Evolutionary conservation across 2,329 filamentous ascomycete species (phyloP).

Genomic region (Ophiostoma novo-ulmi): DNA sequence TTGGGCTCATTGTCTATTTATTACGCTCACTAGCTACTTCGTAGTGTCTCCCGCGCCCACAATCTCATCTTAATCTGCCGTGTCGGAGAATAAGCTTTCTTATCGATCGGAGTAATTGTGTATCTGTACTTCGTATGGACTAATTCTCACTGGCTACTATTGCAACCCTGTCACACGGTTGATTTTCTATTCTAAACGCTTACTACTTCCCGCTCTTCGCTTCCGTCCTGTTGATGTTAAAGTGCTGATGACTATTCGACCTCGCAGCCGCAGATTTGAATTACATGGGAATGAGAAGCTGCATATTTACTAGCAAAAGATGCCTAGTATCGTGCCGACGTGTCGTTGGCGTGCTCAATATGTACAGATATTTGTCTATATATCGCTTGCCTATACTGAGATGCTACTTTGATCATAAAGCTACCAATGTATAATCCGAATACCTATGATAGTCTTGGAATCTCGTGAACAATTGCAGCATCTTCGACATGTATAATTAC

Average conservation of each 20-base stretch:
- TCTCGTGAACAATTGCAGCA: background rate
- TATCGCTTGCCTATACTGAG: background rate
- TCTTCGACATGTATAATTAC: background rate
- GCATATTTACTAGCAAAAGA: too few species aligned
- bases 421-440: background rate
- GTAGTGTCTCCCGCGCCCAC: background rate
- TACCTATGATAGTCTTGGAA: background rate
- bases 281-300: too few species aligned
- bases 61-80: background rate
- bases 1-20: too few species aligned
- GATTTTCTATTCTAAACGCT: too few species aligned
- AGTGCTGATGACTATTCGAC: too few species aligned
- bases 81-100: conserved; percentile 5
- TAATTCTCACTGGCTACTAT: background rate
- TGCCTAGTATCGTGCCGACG: too few species aligned
- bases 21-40: too few species aligned
- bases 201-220: too few species aligned
- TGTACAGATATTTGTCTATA: background rate
- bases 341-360: background rate
- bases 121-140: background rate
- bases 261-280: too few species aligned
- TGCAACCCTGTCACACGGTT: background rate
- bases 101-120: conserved; percentile 6
- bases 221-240: too few species aligned
- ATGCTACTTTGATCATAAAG: background rate